These are phyloP conservation scores for Halophytophthora polymorphica DNA, from an alignment of 352 stramenopile genomes.

Conservation along the genomic window DNA sequence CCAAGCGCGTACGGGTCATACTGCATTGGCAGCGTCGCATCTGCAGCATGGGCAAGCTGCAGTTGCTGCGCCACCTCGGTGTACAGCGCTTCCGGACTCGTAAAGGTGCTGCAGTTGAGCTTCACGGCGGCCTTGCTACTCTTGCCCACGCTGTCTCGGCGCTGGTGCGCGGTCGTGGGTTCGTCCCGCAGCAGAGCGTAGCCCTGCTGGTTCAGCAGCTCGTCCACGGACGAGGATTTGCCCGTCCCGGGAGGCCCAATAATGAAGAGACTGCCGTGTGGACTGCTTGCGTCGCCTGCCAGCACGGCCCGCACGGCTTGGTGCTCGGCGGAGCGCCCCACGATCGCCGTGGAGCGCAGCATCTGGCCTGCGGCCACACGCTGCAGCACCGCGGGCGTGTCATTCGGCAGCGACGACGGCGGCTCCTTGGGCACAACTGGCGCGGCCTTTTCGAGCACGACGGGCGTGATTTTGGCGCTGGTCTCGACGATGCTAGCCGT, in stretches of 20 bases:
- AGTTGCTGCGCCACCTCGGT: constrained; percentile 27
- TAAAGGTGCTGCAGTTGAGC: constrained; percentile 70
- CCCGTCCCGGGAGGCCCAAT: constrained; percentile 64
- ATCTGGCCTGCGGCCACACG: constrained; percentile 27
- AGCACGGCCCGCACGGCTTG: constrained; percentile 32
- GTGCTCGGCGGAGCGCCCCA: constrained; percentile 41
- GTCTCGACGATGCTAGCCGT: too few relatives aligned
- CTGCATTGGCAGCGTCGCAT: constrained; percentile 23
- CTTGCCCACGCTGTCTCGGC: constrained; percentile 5
- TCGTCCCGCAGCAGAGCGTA: constrained; percentile 15
- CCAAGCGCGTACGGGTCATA: constrained; percentile 47
- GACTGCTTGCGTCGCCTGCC: constrained; percentile 1
- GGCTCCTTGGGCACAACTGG: background rate
- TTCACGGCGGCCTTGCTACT: constrained; percentile 27
- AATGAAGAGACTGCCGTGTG: constrained; percentile 46
- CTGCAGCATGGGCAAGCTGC: constrained; percentile 14
- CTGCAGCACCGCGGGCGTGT: constrained; percentile 23
- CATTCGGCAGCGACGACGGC: background rate
- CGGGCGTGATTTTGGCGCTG: too few relatives aligned
- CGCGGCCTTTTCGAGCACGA: constrained; percentile 6
- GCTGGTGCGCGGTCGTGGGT: background rate
- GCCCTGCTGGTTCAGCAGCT: constrained; percentile 28
- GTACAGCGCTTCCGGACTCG: constrained; percentile 43
- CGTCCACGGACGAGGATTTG: constrained; percentile 60
- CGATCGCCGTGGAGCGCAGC: constrained; percentile 20